A percentile compares a stretch with the other conserved stretches of the same genome.
Evolutionary conservation across 176 grass and related monocot genomes (phyloP).

Genomic region (Bothriochloa decipiens): DNA sequence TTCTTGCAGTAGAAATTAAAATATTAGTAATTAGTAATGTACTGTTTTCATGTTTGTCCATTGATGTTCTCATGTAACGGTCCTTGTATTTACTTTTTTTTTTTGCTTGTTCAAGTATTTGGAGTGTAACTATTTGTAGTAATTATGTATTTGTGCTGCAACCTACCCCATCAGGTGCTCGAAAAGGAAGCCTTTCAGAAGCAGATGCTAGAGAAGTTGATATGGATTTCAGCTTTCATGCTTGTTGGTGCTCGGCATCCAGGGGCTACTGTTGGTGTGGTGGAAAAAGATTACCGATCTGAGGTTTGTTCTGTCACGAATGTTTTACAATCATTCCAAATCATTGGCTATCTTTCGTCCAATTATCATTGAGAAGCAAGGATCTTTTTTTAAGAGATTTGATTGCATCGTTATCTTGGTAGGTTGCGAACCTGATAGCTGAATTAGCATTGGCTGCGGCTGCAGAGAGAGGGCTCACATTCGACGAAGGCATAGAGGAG

Average conservation of each 20-base stretch:
- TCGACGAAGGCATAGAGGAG: constrained; percentile 75
- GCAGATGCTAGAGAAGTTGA: constrained; percentile 96
- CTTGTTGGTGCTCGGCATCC: constrained; percentile 93
- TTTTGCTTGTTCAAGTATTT: constrained; percentile 2
- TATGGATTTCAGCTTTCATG: constrained; percentile 99
- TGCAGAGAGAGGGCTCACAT: constrained; percentile 62
- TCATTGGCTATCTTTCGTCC: not conserved
- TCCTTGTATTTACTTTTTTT: too few relatives aligned
- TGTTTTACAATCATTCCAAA: not conserved
- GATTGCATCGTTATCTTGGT: constrained; percentile 8
- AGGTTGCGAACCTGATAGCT: constrained; percentile 77
- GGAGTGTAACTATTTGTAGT: not conserved
- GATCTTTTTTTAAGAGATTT: not conserved
- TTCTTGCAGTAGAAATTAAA: not conserved
- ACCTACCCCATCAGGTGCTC: constrained; percentile 63
- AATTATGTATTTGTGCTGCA: constrained; percentile 7
- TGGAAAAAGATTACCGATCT: constrained; percentile 71
- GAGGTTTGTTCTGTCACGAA: constrained; percentile 53
- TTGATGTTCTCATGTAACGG: not conserved
- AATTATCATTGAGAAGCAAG: not conserved
- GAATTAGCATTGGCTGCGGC: constrained; percentile 72
- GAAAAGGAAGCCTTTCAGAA: constrained; percentile 90
- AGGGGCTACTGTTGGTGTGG: constrained; percentile 74
- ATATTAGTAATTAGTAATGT: not conserved
- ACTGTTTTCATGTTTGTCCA: not conserved